Evolutionary conservation across 345 rosid genomes (phyloP).

Genomic region (Leavenworthia alabamica): DNA sequence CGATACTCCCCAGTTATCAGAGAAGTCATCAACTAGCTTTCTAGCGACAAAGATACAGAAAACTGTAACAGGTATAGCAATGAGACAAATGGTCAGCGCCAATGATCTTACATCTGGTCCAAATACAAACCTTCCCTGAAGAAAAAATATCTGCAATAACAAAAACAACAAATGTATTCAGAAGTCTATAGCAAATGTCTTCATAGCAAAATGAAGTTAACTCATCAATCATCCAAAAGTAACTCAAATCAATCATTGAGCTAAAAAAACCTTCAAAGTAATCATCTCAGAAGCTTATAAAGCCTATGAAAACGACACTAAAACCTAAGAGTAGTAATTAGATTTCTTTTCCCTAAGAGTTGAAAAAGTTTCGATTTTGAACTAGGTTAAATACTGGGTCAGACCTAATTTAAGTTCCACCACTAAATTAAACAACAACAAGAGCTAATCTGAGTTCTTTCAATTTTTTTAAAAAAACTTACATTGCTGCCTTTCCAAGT

Average conservation of each 20-base stretch:
- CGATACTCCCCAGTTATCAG: slow-evolving; percentile 69
- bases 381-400: slow-evolving; percentile 8
- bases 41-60: slow-evolving; percentile 86
- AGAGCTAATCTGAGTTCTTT: too few species aligned
- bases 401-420: not conserved
- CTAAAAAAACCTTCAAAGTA: not conserved
- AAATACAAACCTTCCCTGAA: slow-evolving; percentile 84
- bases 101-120: slow-evolving; percentile 98
- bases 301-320: slow-evolving; percentile 3
- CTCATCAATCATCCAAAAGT: too few species aligned
- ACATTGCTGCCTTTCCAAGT: slow-evolving; percentile 97
- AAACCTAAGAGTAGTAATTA: not conserved
- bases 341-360: not conserved
- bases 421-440: not conserved
- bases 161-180: too few species aligned
- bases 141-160: slow-evolving; percentile 80
- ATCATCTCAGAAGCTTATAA: not conserved
- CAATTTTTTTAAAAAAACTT: slow-evolving; percentile 23
- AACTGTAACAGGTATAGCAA: slow-evolving; percentile 66
- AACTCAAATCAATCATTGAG: slow-evolving; percentile 5
- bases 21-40: slow-evolving; percentile 69
- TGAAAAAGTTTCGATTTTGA: not conserved
- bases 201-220: not conserved
- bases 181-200: not conserved
- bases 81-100: slow-evolving; percentile 69